phyloP scores from a whole-genome alignment of 2,329 filamentous ascomycete species.

The Pestalotiopsis fici region DNA sequence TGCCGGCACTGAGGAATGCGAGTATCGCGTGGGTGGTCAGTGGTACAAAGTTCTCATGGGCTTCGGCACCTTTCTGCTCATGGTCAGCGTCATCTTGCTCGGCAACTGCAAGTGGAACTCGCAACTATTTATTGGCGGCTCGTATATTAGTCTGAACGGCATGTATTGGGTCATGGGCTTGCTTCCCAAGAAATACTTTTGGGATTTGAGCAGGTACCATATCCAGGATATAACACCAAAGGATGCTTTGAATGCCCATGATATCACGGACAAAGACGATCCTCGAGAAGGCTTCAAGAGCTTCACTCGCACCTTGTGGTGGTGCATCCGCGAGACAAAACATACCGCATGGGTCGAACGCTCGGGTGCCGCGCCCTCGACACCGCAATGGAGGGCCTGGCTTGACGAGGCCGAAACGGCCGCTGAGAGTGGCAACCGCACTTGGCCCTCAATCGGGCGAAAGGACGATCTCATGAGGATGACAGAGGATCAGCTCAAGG shows the following conservation, averaged over 20 bases:
- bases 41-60: slow-evolving; percentile 56
- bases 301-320: slow-evolving; percentile 61
- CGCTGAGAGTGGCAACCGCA: slow-evolving; percentile 29
- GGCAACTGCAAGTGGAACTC: slow-evolving; percentile 64
- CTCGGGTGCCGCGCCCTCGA: slow-evolving; percentile 52
- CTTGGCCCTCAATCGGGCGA: slow-evolving; percentile 48
- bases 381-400: slow-evolving; percentile 55
- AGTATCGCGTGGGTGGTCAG: slow-evolving; percentile 50
- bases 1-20: slow-evolving; percentile 60
- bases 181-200: slow-evolving; percentile 49
- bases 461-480: slow-evolving; percentile 51
- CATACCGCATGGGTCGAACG: slow-evolving; percentile 53
- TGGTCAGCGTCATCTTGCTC: slow-evolving; percentile 61
- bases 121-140: slow-evolving; percentile 58
- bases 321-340: slow-evolving; percentile 55
- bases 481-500: slow-evolving; percentile 14
- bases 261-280: slow-evolving; percentile 27
- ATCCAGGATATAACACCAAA: slow-evolving; percentile 40
- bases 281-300: slow-evolving; percentile 42
- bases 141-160: slow-evolving; percentile 61
- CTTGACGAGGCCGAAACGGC: slow-evolving; percentile 47
- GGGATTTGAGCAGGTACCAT: slow-evolving; percentile 58
- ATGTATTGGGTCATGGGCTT: slow-evolving; percentile 59
- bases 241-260: slow-evolving; percentile 38
- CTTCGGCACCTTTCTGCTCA: slow-evolving; percentile 59